Evolutionary conservation across 768 basidiomycete genomes (phyloP), one percentile per base, ranked within the genome.

Genomic region (Floccularia luteovirens): DNA sequence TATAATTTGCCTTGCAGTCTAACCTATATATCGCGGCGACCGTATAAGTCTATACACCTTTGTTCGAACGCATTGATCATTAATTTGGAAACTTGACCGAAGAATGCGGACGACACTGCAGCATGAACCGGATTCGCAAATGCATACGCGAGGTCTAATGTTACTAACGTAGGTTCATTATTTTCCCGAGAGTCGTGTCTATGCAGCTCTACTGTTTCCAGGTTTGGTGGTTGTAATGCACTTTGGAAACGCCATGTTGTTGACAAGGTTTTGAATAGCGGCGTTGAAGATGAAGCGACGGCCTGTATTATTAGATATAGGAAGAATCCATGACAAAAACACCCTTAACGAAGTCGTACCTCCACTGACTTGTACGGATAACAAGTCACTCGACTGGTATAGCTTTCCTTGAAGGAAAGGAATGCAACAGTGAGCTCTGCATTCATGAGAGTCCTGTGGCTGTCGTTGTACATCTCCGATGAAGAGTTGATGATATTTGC

Each of bases 1-100:
- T 10, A 34, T 10, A 17, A 7, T 17, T 7, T 34, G 17, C 8
- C 13, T 34, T n/a, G n/a, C n/a, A n/a, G n/a, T n/a, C n/a, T n/a
- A n/a, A n/a, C n/a, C n/a, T n/a, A n/a, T n/a, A n/a, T n/a, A n/a
- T n/a, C n/a, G n/a, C n/a, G n/a, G n/a, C 55, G 56, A 3, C 88
- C 85, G 51, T 91, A 92, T 4, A 94, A 66, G 37, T 72, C 64
- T 41, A 69, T 32, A 58, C 90, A 94, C 20, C 92, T 74, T 47
- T 82, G 71, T 62, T 97, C 92, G 50, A 99, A 99, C 1, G 93
- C 92, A 39, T 82, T 66, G 17, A 97, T 82, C 90, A 96, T 97
- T 61, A 83, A 71, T 48, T 76, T 77, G 2, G 88, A 87, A 3
- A 96, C 82, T 54, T 86, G 79, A 6, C 85, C 85, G 55, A 97